Conservation (phyloP, 257 asterid species). For the Penstemon davidsonii region DNA sequence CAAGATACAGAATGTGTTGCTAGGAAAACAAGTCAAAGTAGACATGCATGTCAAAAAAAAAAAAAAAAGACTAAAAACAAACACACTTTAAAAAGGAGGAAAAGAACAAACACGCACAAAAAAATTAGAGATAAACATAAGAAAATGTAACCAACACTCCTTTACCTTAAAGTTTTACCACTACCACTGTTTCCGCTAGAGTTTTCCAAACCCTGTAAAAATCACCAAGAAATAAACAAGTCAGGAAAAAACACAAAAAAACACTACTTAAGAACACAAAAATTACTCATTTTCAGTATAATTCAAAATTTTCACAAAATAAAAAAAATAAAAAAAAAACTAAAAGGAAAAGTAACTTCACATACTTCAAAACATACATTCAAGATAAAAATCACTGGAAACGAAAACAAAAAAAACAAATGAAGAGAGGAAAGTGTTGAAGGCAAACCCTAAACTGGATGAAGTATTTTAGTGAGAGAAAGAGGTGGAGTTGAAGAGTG, state of each 20-base stretch:
- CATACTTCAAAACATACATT: neutral
- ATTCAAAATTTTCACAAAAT: neutral
- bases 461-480: slow-evolving; percentile 11
- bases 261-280: neutral
- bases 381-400: too few species aligned
- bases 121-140: neutral
- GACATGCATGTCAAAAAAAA: neutral
- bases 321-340: neutral
- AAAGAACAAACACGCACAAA: too few species aligned
- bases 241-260: neutral
- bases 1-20: neutral
- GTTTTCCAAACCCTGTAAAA: neutral
- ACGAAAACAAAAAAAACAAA: neutral
- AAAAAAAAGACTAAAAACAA: neutral
- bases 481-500: slow-evolving; percentile 18
- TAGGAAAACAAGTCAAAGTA: neutral
- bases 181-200: too few species aligned
- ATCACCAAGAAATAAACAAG: neutral
- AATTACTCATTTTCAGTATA: slow-evolving; percentile 2
- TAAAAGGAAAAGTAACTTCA: neutral
- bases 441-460: slow-evolving; percentile 33
- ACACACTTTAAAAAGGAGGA: neutral
- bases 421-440: neutral
- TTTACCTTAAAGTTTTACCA: too few species aligned
- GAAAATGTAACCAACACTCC: neutral